These are phyloP conservation scores for Monilinia aucupariae DNA, from an alignment of 2,329 filamentous ascomycete genomes.

Conservation along the genomic window DNA sequence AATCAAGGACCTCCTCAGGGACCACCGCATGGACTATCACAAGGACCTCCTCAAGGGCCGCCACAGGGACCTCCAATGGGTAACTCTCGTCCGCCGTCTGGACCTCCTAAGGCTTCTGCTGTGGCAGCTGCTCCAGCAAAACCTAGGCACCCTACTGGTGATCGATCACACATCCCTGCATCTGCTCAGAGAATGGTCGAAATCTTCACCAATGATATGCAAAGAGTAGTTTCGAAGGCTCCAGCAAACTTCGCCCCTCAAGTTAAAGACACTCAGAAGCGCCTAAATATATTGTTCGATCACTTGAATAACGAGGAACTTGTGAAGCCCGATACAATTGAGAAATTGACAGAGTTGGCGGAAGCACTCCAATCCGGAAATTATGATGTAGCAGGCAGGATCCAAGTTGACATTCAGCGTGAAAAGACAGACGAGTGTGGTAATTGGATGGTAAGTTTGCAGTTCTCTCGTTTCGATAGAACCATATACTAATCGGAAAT, in stretches of 20 bases:
- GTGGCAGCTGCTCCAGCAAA: conserved; percentile 44
- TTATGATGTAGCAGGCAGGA: conserved; percentile 59
- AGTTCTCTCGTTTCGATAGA: background rate
- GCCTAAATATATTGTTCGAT: conserved; percentile 89
- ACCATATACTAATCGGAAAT: conserved; percentile 39
- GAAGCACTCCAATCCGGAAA: conserved; percentile 63
- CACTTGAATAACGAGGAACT: conserved; percentile 95
- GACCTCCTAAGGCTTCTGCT: conserved; percentile 23
- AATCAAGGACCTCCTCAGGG: conserved; percentile 42
- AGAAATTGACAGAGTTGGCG: conserved; percentile 59
- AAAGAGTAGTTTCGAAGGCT: conserved; percentile 78
- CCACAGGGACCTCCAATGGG: conserved; percentile 36
- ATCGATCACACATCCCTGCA: conserved; percentile 81
- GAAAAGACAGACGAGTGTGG: conserved; percentile 76
- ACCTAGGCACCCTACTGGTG: conserved; percentile 71
- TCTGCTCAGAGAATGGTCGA: conserved; percentile 74
- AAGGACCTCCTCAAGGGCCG: conserved; percentile 40
- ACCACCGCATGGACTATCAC: conserved; percentile 43
- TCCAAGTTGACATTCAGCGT: conserved; percentile 70
- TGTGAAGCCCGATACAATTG: conserved; percentile 71
- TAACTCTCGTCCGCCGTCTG: conserved; percentile 42
- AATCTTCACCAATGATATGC: conserved; percentile 76
- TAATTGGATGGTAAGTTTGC: conserved; percentile 72
- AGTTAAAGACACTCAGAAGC: conserved; percentile 90
- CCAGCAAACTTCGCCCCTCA: conserved; percentile 82